phyloP scores from a whole-genome alignment of 2,329 filamentous ascomycete genomes.

The Decorospora gaudefroyi region DNA sequence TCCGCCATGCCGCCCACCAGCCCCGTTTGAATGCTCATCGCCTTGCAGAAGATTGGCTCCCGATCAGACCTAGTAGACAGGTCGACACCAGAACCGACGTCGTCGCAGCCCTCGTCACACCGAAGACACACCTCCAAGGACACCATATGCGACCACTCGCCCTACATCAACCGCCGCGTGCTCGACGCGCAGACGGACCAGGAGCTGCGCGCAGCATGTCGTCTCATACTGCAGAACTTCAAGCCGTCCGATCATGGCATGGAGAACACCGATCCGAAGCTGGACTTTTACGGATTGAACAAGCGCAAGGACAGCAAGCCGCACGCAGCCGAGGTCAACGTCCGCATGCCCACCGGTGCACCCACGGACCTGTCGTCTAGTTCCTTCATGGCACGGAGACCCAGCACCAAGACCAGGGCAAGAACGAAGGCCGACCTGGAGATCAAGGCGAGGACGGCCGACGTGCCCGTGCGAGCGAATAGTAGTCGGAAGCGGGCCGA shows the following conservation, averaged over 20 bases:
- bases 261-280: constrained; percentile 44
- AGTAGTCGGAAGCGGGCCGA: constrained; percentile 42
- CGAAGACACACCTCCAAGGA: constrained; percentile 36
- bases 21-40: constrained; percentile 2
- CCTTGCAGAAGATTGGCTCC: constrained; percentile 41
- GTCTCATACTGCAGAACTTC: constrained; percentile 50
- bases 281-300: constrained; percentile 41
- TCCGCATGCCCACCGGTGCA: constrained; percentile 38
- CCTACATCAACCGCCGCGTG: constrained; percentile 52
- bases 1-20: constrained; percentile 4
- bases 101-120: constrained; percentile 22
- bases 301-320: constrained; percentile 27
- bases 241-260: constrained; percentile 48
- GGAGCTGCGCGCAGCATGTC: constrained; percentile 54
- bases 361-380: constrained; percentile 37
- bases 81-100: constrained; percentile 33
- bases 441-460: constrained; percentile 19
- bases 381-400: constrained; percentile 30
- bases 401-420: constrained; percentile 30
- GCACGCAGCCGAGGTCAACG: constrained; percentile 28
- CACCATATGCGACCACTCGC: constrained; percentile 45
- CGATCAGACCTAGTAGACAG: constrained; percentile 40
- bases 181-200: constrained; percentile 51
- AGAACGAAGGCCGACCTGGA: constrained; percentile 32
- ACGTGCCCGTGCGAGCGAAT: constrained; percentile 38